Percentiles rank a stretch among this genome's conserved stretches.
These are phyloP conservation scores for Penicillium samsonianum DNA, from an alignment of 495 filamentous ascomycete species.

Conservation along the genomic window DNA sequence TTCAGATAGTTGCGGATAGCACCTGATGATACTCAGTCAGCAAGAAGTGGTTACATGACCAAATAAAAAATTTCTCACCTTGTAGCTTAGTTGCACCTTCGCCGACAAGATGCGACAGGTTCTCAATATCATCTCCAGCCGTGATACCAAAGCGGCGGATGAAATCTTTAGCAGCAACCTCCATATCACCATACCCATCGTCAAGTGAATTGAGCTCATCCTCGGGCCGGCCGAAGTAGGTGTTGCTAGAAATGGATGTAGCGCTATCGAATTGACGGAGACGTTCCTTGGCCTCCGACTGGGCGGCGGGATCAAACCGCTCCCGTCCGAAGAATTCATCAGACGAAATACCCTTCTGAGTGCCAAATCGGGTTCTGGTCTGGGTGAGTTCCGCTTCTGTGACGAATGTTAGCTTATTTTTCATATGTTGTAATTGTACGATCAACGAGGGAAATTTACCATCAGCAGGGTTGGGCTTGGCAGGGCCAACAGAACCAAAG, in stretches of 20 bases:
- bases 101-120: constrained; percentile 75
- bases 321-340: constrained; percentile 98
- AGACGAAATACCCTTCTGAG: constrained; percentile 93
- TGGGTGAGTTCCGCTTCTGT: constrained; percentile 45
- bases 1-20: constrained; percentile 85
- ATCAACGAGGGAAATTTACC: constrained; percentile 52
- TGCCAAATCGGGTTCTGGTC: constrained; percentile 61
- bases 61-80: constrained; percentile 45
- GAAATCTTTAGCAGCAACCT: constrained; percentile 91
- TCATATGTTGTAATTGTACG: not conserved
- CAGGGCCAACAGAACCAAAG: constrained; percentile 82
- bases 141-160: constrained; percentile 92
- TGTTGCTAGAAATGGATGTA: constrained; percentile 87
- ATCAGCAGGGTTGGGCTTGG: constrained; percentile 56
- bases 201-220: constrained; percentile 65
- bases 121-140: constrained; percentile 92
- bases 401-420: constrained; percentile 9
- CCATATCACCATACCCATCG: constrained; percentile 77
- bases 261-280: constrained; percentile 93
- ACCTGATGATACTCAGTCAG: constrained; percentile 34
- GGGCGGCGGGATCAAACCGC: constrained; percentile 73
- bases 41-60: not conserved
- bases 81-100: constrained; percentile 83
- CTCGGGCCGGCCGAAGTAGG: constrained; percentile 90
- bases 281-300: constrained; percentile 81